These are phyloP conservation scores for Pseudopyrenochaeta lycopersici DNA, from an alignment of 2,329 filamentous ascomycete species.

Conservation along the genomic window DNA sequence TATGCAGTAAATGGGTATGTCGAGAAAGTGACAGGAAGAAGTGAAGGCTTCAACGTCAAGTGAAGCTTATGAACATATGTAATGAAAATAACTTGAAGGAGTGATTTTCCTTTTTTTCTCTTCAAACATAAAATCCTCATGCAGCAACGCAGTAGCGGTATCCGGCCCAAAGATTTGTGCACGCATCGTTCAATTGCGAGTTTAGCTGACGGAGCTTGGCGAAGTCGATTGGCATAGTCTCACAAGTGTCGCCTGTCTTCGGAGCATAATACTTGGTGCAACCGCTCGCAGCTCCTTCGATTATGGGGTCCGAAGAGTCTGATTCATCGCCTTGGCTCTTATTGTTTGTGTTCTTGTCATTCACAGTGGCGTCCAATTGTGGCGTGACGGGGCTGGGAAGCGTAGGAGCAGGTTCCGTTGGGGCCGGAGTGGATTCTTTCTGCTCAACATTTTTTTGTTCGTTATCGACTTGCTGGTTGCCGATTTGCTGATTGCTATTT, in stretches of 20 bases:
- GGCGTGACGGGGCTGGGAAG: background rate
- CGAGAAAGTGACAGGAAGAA: conserved; percentile 7
- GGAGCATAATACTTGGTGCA: conserved; percentile 45
- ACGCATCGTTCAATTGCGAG: conserved; percentile 37
- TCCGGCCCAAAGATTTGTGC: conserved; percentile 49
- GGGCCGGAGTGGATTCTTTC: background rate
- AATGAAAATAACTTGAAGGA: background rate
- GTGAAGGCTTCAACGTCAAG: conserved; percentile 6
- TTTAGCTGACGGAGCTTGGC: conserved; percentile 42
- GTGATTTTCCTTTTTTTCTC: background rate
- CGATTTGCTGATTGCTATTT: conserved; percentile 1
- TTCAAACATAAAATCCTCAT: background rate
- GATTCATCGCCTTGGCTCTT: background rate
- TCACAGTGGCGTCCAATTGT: background rate
- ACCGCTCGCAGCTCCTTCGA: conserved; percentile 19
- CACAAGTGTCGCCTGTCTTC: conserved; percentile 44
- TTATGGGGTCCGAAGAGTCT: conserved; percentile 1
- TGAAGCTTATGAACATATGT: conserved; percentile 3
- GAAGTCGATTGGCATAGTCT: conserved; percentile 37
- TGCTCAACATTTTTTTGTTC: background rate
- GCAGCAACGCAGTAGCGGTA: conserved; percentile 47
- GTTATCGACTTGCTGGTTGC: background rate
- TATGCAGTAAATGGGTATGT: conserved; percentile 8
- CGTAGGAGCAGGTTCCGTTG: background rate
- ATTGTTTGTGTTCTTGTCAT: conserved; percentile 2